These are phyloP conservation scores for Eucalyptus cladocalyx DNA, from an alignment of 345 rosid species.

Conservation along the genomic window DNA sequence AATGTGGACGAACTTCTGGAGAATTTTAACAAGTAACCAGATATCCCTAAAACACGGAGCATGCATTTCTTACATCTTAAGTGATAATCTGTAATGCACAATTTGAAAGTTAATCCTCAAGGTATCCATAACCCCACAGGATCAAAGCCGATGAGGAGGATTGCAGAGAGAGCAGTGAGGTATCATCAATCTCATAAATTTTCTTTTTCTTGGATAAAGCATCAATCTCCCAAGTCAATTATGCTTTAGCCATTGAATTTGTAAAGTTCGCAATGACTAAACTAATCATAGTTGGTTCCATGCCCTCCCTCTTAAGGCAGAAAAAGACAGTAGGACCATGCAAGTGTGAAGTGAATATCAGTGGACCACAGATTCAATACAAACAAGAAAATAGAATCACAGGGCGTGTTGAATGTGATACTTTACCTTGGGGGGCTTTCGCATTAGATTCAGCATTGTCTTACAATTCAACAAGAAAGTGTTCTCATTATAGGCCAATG, in stretches of 20 bases:
- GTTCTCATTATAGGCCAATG: conserved; percentile 83
- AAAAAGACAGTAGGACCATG: background rate
- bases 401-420: background rate
- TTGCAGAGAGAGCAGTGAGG: background rate
- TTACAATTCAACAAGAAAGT: conserved; percentile 90
- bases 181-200: background rate
- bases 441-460: conserved; percentile 86
- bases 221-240: background rate
- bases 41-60: background rate
- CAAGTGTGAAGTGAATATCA: background rate
- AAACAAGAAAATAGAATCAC: background rate
- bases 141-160: background rate
- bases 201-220: background rate
- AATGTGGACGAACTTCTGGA: background rate
- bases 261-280: background rate
- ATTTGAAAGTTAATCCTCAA: background rate
- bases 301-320: background rate
- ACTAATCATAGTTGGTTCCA: background rate
- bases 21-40: background rate
- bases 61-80: background rate
- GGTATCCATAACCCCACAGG: background rate
- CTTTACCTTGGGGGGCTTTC: conserved; percentile 81
- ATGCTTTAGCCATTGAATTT: background rate
- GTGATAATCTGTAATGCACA: background rate
- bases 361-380: background rate